Percentiles rank a stretch among this genome's conserved stretches.
phyloP scores from a whole-genome alignment of 139 green algal species.

The Tetradesmus obliquus region DNA sequence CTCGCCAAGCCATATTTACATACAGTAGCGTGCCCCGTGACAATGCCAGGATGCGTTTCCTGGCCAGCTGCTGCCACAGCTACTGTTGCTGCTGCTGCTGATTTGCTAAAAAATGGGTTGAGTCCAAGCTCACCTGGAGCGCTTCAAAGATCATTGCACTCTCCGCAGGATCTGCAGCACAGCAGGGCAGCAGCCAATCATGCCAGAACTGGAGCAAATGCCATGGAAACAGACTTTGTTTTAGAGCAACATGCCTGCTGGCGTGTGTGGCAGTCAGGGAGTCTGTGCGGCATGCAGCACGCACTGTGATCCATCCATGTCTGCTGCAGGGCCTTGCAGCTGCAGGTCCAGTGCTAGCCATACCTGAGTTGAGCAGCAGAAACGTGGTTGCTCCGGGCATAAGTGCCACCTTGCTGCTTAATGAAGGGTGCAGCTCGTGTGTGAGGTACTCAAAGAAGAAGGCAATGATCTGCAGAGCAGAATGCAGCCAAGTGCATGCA shows the following conservation, averaged over 20 bases:
- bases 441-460: conserved; percentile 80
- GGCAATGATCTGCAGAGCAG: conserved; percentile 61
- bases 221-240: neutral
- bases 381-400: conserved; percentile 51
- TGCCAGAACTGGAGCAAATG: neutral
- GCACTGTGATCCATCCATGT: neutral
- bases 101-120: neutral
- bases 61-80: neutral
- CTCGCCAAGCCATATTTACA: neutral
- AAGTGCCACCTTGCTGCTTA: conserved; percentile 18
- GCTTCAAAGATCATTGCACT: conserved; percentile 37
- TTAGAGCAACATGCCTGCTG: too few species aligned
- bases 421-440: conserved; percentile 33
- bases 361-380: conserved; percentile 57
- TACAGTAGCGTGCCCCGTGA: neutral
- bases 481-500: neutral
- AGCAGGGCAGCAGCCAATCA: neutral
- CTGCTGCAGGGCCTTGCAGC: neutral
- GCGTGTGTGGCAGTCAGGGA: too few species aligned
- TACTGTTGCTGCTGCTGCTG: neutral
- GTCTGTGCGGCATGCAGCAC: too few species aligned
- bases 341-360: neutral
- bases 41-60: neutral
- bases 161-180: conserved; percentile 35
- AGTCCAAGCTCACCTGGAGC: neutral